Evolutionary conservation across 768 basidiomycete species (phyloP).

Genomic region (Sporobolomyces roseus): DNA sequence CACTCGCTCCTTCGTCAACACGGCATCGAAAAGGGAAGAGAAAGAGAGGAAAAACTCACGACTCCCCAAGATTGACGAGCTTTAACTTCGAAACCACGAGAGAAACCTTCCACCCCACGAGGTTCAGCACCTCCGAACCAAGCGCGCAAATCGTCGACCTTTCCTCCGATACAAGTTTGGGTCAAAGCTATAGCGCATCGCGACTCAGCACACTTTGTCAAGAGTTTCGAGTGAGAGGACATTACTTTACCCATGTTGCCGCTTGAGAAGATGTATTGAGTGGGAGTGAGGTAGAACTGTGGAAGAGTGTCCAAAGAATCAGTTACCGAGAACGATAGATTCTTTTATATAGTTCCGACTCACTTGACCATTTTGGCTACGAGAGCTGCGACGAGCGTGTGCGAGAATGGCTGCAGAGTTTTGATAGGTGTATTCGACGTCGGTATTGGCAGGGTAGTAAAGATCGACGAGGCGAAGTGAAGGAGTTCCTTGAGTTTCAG

Average conservation of each 20-base stretch:
- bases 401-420: slow-evolving; percentile 11
- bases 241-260: slow-evolving; percentile 15
- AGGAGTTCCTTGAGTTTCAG: slow-evolving; percentile 12
- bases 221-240: too few relatives aligned
- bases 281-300: slow-evolving; percentile 14
- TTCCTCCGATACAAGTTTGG: slow-evolving; percentile 18
- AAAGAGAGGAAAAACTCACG: neutral
- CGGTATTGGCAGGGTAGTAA: slow-evolving; percentile 13
- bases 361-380: slow-evolving; percentile 15
- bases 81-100: slow-evolving; percentile 8
- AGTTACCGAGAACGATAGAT: too few relatives aligned
- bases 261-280: slow-evolving; percentile 19
- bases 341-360: too few relatives aligned
- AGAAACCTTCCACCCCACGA: too few relatives aligned
- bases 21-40: neutral
- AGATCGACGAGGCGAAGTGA: slow-evolving; percentile 20
- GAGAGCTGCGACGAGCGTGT: slow-evolving; percentile 19
- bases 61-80: slow-evolving; percentile 5
- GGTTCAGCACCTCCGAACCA: slow-evolving; percentile 19
- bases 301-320: too few relatives aligned
- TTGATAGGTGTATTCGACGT: slow-evolving; percentile 6
- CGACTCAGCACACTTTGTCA: too few relatives aligned
- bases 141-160: slow-evolving; percentile 6
- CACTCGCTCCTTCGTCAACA: neutral
- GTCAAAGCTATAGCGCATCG: too few relatives aligned